Percentiles rank a stretch among this genome's conserved stretches.
phyloP scores from a whole-genome alignment of 345 rosid genomes.

The Salix koriyanagi region DNA sequence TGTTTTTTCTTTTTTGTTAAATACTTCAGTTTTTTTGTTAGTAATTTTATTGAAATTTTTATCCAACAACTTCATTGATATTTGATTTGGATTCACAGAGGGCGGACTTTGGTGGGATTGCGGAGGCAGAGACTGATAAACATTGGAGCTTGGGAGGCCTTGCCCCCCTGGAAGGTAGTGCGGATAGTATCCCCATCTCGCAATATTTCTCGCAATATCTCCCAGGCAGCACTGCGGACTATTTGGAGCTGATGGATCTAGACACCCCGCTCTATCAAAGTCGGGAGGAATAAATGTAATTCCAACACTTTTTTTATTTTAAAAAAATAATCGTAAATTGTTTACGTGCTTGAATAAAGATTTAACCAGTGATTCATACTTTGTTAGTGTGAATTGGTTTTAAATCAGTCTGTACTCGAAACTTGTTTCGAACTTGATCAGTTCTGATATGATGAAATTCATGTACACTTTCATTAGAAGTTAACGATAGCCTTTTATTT shows the following conservation, averaged over 20 bases:
- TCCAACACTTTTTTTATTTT: neutral
- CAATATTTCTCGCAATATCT: neutral
- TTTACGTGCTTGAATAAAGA: neutral
- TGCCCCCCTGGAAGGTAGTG: neutral
- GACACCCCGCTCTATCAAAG: slow-evolving; percentile 16
- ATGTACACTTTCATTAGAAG: neutral
- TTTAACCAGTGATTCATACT: neutral
- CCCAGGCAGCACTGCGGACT: neutral
- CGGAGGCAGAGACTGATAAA: neutral
- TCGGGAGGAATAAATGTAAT: neutral
- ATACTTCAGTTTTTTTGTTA: neutral
- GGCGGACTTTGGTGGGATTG: neutral
- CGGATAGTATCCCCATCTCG: neutral
- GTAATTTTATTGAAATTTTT: neutral
- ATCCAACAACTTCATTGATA: neutral
- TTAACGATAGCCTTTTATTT: neutral
- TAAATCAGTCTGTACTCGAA: neutral
- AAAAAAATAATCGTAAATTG: neutral
- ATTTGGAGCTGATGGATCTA: slow-evolving; percentile 31
- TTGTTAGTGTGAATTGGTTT: neutral
- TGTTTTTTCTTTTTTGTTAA: neutral
- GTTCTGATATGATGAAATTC: neutral
- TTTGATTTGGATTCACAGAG: neutral
- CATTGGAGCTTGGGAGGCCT: slow-evolving; percentile 22
- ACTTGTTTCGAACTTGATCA: neutral